Evolutionary conservation across 2,329 filamentous ascomycete genomes (phyloP), one percentile per base, ranked within the genome.

Genomic region (Penicillium carneum): DNA sequence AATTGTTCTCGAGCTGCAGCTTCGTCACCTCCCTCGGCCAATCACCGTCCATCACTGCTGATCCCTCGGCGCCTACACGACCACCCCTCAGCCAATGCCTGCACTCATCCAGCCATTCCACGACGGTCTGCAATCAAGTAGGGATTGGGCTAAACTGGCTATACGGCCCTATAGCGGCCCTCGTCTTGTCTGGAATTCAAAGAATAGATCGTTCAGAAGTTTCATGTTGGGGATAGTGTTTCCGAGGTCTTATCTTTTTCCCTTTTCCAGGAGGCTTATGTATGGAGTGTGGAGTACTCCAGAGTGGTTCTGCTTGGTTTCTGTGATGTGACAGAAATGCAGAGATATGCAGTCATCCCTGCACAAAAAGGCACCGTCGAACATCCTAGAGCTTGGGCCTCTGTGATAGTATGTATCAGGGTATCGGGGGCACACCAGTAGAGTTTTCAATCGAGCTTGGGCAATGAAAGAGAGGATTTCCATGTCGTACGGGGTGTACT

Each of bases 1-100:
- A 63, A 61, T 53, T 31, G 64, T 65, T 67, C 64, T 63, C 57
- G 62, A 69, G 56, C 67, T 70, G 68, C 68, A 70, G 64, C 63
- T 66, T 66, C 66, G 49, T 70, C 68, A 70, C 68, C 59, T 64
- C 54, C 6, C 36, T 57, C 16, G 42, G 34, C 67, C 68, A 70
- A 70, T 70, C 68, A 70, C 41, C 47, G 26, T 36, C 43, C 57
- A 39, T 62, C 42, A 62, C 61, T 34, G 59, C 58, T 63, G 62
- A 68, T 69, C 65, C 39, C 63, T 65, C 63, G 65, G 68, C 68
- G 68, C 62, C 61, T 69, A 63, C 57, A 66, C 45, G 38, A 60
- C 48, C 52, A 54, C 45, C 39, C 33, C 31, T 52, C 43, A 61
- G 52, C 68, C 68, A 70, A 69, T 70, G 1, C 36, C 41, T 29